Percentiles rank a stretch among this genome's conserved stretches.
Evolutionary conservation across 345 rosid species (phyloP).

Genomic region (Boechera retrofracta): DNA sequence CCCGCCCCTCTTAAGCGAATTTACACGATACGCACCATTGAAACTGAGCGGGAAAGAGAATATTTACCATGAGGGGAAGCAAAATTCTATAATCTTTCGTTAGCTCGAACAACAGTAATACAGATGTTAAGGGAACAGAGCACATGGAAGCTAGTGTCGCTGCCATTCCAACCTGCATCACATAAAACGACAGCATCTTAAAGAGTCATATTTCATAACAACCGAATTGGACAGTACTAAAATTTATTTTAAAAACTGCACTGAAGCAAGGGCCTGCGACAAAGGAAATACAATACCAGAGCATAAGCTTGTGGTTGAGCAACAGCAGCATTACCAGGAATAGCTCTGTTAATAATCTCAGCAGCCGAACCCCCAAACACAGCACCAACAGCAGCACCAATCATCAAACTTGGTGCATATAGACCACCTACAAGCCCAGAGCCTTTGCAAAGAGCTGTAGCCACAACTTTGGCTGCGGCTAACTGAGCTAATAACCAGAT

Average conservation of each 20-base stretch:
- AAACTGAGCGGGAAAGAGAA: constrained; percentile 17
- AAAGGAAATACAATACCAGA: constrained; percentile 62
- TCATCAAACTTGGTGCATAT: constrained; percentile 99
- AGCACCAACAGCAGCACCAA: constrained; percentile 98
- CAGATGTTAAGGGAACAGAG: constrained; percentile 97
- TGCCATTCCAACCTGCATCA: constrained; percentile 96
- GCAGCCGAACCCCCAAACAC: constrained; percentile 98
- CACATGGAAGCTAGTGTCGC: constrained; percentile 97
- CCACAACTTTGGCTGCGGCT: constrained; percentile 93
- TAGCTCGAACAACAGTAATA: constrained; percentile 88
- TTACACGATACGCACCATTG: neutral
- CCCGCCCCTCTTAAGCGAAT: neutral
- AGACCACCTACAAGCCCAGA: constrained; percentile 98
- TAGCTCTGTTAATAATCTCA: constrained; percentile 81
- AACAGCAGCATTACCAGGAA: constrained; percentile 97
- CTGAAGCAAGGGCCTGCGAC: constrained; percentile 26
- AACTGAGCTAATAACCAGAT: constrained; percentile 90
- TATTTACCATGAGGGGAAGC: constrained; percentile 95
- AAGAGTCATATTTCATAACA: constrained; percentile 29
- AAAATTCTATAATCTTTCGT: constrained; percentile 95
- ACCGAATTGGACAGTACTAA: constrained; percentile 10
- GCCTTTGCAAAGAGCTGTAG: constrained; percentile 95
- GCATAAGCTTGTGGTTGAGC: constrained; percentile 99
- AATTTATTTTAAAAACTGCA: neutral
- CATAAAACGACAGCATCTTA: constrained; percentile 24